Conservation (phyloP, 345 rosid genomes). For the Boechera stricta region DNA sequence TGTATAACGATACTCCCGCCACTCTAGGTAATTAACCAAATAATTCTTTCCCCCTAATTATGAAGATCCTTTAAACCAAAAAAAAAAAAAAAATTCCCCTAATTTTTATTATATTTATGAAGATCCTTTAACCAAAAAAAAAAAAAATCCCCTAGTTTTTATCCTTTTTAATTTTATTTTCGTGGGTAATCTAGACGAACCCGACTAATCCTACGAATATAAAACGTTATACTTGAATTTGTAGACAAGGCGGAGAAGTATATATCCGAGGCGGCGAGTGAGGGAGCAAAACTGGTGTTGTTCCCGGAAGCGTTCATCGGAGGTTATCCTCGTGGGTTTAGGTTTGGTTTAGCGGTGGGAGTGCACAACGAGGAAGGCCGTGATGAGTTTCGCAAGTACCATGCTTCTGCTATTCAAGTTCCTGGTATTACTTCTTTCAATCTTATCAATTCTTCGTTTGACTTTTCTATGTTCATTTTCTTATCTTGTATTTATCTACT, state of each 20-base stretch:
- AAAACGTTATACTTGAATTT: background rate
- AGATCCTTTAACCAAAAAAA: no score
- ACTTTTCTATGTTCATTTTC: background rate
- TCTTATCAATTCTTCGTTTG: background rate
- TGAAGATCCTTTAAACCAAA: no score
- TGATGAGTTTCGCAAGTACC: conserved; percentile 35
- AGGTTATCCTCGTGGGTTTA: conserved; percentile 86
- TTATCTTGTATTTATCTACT: background rate
- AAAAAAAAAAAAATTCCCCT: no score
- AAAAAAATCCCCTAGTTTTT: no score
- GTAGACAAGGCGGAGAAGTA: conserved; percentile 62
- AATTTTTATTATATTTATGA: no score
- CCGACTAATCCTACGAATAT: background rate
- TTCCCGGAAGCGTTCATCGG: conserved; percentile 90
- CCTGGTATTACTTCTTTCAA: conserved; percentile 54
- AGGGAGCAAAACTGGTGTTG: conserved; percentile 77
- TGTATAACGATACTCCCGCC: background rate
- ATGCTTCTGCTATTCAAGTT: conserved; percentile 45
- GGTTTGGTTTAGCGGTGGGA: conserved; percentile 70
- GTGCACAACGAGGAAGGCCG: conserved; percentile 55
- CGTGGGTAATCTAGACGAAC: background rate
- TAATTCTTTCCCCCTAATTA: background rate
- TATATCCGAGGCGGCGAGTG: conserved; percentile 71
- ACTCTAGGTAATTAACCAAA: background rate
- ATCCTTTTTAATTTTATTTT: no score